These are phyloP conservation scores for Ambrosiella xylebori DNA, from an alignment of 2,329 filamentous ascomycete genomes.

Conservation along the genomic window DNA sequence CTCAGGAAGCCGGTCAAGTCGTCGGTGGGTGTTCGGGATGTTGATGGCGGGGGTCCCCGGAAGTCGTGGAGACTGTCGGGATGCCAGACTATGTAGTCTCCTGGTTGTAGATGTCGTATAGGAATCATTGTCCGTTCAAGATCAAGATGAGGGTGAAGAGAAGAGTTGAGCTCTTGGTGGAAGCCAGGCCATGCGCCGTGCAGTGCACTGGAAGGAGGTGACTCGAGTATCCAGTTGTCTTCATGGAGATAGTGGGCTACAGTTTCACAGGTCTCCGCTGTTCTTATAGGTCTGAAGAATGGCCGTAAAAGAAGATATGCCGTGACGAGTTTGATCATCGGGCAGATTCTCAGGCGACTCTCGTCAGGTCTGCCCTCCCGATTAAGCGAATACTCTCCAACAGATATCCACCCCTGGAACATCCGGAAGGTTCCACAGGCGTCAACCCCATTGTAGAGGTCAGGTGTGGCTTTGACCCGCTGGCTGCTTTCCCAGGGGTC, in stretches of 20 bases:
- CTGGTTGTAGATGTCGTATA: constrained; percentile 49
- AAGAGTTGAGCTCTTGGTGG: constrained; percentile 49
- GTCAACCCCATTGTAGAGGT: constrained; percentile 67
- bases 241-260: constrained; percentile 30
- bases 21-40: not conserved
- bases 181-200: constrained; percentile 55
- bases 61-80: constrained; percentile 29
- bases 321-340: constrained; percentile 57
- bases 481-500: constrained; percentile 66
- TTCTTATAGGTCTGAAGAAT: constrained; percentile 27
- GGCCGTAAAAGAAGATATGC: constrained; percentile 56
- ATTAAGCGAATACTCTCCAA: constrained; percentile 21
- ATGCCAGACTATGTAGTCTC: constrained; percentile 64
- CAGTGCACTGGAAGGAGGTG: constrained; percentile 24
- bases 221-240: constrained; percentile 22
- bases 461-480: constrained; percentile 48
- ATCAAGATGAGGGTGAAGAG: constrained; percentile 57
- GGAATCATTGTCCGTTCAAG: constrained; percentile 52
- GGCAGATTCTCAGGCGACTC: constrained; percentile 39
- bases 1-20: not conserved
- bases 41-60: not conserved
- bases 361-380: constrained; percentile 43
- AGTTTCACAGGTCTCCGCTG: not conserved
- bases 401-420: constrained; percentile 50
- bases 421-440: constrained; percentile 73